Percentiles rank a stretch among this genome's conserved stretches.
Conservation (phyloP, 345 rosid species). For the Arabidopsis arenosa region DNA sequence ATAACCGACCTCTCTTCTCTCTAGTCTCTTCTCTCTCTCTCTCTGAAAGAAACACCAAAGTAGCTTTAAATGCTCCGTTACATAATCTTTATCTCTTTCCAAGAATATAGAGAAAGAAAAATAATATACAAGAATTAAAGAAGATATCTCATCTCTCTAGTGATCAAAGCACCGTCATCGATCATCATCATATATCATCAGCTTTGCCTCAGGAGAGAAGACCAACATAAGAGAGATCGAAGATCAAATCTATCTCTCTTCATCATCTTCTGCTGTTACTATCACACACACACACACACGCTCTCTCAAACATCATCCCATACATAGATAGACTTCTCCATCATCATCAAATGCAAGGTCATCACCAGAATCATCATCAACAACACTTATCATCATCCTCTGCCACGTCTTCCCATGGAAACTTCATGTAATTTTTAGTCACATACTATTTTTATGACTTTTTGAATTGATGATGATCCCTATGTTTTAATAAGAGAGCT, state of each 20-base stretch:
- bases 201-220: slow-evolving; percentile 34
- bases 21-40: slow-evolving; percentile 30
- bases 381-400: slow-evolving; percentile 51
- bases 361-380: slow-evolving; percentile 50
- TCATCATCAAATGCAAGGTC: slow-evolving; percentile 45
- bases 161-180: slow-evolving; percentile 52
- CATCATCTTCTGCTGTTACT: slow-evolving; percentile 48
- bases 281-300: slow-evolving; percentile 29
- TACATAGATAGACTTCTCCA: not conserved
- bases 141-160: slow-evolving; percentile 31
- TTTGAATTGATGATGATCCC: slow-evolving; percentile 23
- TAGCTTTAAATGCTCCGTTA: slow-evolving; percentile 49
- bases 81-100: slow-evolving; percentile 50
- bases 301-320: slow-evolving; percentile 28
- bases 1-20: slow-evolving; percentile 48
- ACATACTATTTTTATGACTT: not conserved
- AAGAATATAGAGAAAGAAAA: slow-evolving; percentile 44
- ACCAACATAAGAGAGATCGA: slow-evolving; percentile 32
- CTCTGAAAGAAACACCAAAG: slow-evolving; percentile 27
- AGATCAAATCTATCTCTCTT: slow-evolving; percentile 39
- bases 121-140: slow-evolving; percentile 26
- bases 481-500: not conserved
- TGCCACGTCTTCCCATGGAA: slow-evolving; percentile 54
- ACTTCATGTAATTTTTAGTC: slow-evolving; percentile 65
- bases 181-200: slow-evolving; percentile 21